A percentile compares a stretch with the other conserved stretches of the same genome.
Evolutionary conservation across 2,329 filamentous ascomycete genomes (phyloP).

Genomic region (Botryotinia narcissicola): DNA sequence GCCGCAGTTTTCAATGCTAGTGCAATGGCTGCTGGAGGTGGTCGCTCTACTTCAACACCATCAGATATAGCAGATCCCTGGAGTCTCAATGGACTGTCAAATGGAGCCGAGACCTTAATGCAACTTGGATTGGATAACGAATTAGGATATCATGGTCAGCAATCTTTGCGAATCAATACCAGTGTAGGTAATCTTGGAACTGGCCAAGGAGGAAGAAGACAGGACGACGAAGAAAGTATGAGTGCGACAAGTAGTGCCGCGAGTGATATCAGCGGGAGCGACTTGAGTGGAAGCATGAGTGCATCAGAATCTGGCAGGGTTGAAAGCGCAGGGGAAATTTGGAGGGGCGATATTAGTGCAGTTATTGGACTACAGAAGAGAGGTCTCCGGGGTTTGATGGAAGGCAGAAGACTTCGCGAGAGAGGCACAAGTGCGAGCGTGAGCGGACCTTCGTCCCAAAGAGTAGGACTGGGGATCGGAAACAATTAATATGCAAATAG

Average conservation of each 20-base stretch:
- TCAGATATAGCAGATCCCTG: constrained; percentile 52
- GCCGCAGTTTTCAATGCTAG: constrained; percentile 98
- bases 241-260: constrained; percentile 34
- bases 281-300: constrained; percentile 38
- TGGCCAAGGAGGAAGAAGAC: constrained; percentile 36
- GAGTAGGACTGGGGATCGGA: constrained; percentile 55
- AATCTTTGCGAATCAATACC: constrained; percentile 50
- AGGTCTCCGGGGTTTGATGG: constrained; percentile 89
- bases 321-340: constrained; percentile 59
- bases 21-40: constrained; percentile 94
- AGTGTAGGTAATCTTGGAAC: constrained; percentile 42
- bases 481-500: constrained; percentile 16
- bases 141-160: constrained; percentile 26
- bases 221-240: constrained; percentile 39
- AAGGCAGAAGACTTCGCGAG: constrained; percentile 82
- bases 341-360: constrained; percentile 78
- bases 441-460: constrained; percentile 37
- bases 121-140: constrained; percentile 29
- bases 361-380: constrained; percentile 96
- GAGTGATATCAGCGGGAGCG: constrained; percentile 34
- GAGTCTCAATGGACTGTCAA: constrained; percentile 30
- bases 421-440: constrained; percentile 50
- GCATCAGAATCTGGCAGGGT: constrained; percentile 42
- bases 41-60: constrained; percentile 67
- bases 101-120: constrained; percentile 21